Conservation (phyloP, 768 basidiomycete genomes). For the Xanthoconium stramineum region DNA sequence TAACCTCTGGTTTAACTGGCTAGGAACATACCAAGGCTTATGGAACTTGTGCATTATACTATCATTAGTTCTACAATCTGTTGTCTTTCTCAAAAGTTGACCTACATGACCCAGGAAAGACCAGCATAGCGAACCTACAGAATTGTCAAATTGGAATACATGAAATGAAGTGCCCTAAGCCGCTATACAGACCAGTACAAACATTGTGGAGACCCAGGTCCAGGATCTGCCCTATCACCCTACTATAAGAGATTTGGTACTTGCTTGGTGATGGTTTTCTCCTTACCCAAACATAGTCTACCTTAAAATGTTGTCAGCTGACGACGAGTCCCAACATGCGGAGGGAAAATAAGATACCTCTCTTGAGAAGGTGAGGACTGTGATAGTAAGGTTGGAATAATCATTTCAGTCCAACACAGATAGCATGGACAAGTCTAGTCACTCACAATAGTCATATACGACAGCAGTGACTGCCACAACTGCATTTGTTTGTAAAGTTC, state of each 20-base stretch:
- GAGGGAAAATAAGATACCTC: background rate
- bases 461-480: too few species aligned
- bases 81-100: too few species aligned
- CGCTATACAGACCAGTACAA: background rate
- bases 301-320: background rate
- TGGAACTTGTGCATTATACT: too few species aligned
- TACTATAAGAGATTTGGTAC: background rate
- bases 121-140: background rate
- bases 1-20: too few species aligned
- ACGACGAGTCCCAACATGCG: background rate
- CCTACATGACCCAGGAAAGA: background rate
- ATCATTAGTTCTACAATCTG: too few species aligned
- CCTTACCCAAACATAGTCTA: constrained; percentile 2
- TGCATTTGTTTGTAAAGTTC: too few species aligned
- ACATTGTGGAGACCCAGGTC: too few species aligned
- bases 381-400: background rate
- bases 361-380: constrained; percentile 1
- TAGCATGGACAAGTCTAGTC: too few species aligned
- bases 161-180: too few species aligned
- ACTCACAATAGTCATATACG: too few species aligned
- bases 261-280: too few species aligned
- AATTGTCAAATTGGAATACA: background rate
- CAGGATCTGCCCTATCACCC: background rate
- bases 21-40: background rate
- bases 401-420: too few species aligned